Base-by-base conservation (phyloP, 441 rosid genomes). In the Lepidium campestre region DNA sequence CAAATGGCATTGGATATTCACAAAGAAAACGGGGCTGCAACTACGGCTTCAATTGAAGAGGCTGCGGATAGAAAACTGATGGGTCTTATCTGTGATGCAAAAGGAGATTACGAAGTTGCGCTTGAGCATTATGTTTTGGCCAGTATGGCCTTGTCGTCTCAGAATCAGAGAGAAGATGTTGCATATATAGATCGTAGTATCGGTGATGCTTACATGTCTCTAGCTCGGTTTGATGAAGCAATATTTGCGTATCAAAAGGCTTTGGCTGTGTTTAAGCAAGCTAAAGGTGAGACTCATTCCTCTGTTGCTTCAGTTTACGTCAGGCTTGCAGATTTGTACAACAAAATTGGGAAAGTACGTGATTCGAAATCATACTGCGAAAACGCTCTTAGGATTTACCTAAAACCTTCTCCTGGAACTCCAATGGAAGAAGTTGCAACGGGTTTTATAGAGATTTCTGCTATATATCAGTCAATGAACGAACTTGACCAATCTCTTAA, bases 191-290 rank as follows among this genome's bases (percentile, higher is more conserved):
- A 91, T 75, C 85, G 96, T 62, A 85, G 95, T 81, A 90, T 93
- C 23, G 98, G 97, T n/a, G 99, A 93, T 66, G 75, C 90, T 0
- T 93, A 93, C 73, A 78, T 93, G 57, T 82, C 93, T 4, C 72
- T 93, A 82, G 77, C 95, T 45, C 74, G 96, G 60, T 93, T 83
- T 35, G 97, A 93, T 37, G 99, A 93, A 74, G 94, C 99, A 4
- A 65, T 83, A 36, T 85, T 85, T 57, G 82, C 99, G 2, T 93
- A 89, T 71, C 97, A 93, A 69, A 93, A 91, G 75, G 96, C 96
- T 10, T 81, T 93, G 15, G 82, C 95, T 2, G 86, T 78, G 35
- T 84, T 87, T 65, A 93, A 93, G 70, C 83, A 90, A 7, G 73
- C 72, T 0, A 87, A 84, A 77, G 96, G 99, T 60, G 99, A 93